Percentiles rank a stretch among this genome's conserved stretches.
Conservation (phyloP, 1,139 yeast species). For the Pneumocystis murina region DNA sequence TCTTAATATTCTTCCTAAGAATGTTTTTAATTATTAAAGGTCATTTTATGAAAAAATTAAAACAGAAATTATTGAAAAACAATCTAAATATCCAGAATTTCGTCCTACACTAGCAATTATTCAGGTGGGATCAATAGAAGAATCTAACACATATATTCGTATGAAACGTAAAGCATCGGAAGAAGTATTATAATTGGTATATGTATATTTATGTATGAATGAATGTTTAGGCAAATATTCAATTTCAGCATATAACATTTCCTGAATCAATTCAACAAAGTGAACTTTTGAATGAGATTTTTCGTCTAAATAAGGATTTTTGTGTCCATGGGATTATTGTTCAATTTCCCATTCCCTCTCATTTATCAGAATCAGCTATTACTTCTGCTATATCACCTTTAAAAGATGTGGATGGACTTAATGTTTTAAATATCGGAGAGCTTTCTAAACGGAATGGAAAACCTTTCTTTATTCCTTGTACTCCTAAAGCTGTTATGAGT, state of each 20-base stretch:
- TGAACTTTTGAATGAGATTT: not conserved
- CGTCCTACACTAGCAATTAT: slow-evolving; percentile 67
- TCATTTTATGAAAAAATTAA: slow-evolving; percentile 4
- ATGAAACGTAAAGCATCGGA: slow-evolving; percentile 89
- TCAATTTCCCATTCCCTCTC: slow-evolving; percentile 79
- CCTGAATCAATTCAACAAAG: not conserved
- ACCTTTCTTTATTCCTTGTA: slow-evolving; percentile 82
- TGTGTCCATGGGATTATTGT: slow-evolving; percentile 77
- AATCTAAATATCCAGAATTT: slow-evolving; percentile 44
- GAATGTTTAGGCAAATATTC: not conserved
- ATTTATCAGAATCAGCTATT: slow-evolving; percentile 61
- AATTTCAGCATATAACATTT: not conserved
- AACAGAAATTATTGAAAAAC: slow-evolving; percentile 40
- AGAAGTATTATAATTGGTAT: slow-evolving; percentile 12
- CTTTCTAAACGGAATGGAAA: slow-evolving; percentile 75
- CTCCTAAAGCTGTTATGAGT: slow-evolving; percentile 87
- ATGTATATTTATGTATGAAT: not conserved
- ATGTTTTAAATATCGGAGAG: slow-evolving; percentile 81
- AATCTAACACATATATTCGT: slow-evolving; percentile 83
- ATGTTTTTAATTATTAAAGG: not conserved
- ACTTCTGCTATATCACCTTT: slow-evolving; percentile 61
- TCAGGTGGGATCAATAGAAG: slow-evolving; percentile 84
- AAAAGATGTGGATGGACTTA: slow-evolving; percentile 95
- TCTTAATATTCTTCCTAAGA: not conserved
- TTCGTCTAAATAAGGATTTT: slow-evolving; percentile 38